A percentile compares a stretch with the other conserved stretches of the same genome.
Conservation (phyloP, 176 grass and related monocot genomes). For the Microstegium vimineum region DNA sequence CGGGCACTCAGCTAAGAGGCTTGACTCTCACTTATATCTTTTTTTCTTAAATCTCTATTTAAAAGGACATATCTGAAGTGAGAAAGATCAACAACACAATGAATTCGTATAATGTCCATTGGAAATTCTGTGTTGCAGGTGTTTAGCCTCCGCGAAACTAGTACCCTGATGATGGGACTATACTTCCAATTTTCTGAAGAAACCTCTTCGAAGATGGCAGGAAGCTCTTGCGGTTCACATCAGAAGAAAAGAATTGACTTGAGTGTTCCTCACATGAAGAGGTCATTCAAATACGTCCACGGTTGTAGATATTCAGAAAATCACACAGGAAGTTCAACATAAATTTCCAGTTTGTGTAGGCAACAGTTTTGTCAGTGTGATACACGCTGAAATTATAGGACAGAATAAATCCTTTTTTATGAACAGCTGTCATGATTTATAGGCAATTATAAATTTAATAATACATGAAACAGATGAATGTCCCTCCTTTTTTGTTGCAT, state of each 20-base stretch:
- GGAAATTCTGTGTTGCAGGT: conserved; percentile 29
- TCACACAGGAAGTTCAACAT: neutral
- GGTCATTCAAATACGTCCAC: conserved; percentile 19
- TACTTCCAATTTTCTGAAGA: neutral
- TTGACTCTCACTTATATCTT: neutral
- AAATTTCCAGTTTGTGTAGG: neutral
- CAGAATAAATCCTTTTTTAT: neutral
- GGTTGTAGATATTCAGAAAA: conserved; percentile 23
- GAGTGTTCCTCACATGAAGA: conserved; percentile 5
- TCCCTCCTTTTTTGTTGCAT: neutral
- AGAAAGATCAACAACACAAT: neutral
- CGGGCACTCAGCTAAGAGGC: no score
- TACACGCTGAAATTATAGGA: neutral
- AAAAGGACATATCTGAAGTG: neutral
- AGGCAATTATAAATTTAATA: neutral
- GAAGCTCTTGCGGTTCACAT: neutral
- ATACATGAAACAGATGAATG: neutral
- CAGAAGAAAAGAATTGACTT: neutral
- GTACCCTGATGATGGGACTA: conserved; percentile 4
- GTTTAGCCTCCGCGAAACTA: conserved; percentile 29
- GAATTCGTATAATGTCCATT: neutral
- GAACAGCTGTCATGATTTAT: conserved; percentile 8
- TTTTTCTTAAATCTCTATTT: neutral
- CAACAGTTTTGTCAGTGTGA: neutral
- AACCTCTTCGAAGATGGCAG: neutral